These are phyloP conservation scores for Nigrograna mackinnonii DNA, from an alignment of 2,329 filamentous ascomycete genomes.

Conservation along the genomic window DNA sequence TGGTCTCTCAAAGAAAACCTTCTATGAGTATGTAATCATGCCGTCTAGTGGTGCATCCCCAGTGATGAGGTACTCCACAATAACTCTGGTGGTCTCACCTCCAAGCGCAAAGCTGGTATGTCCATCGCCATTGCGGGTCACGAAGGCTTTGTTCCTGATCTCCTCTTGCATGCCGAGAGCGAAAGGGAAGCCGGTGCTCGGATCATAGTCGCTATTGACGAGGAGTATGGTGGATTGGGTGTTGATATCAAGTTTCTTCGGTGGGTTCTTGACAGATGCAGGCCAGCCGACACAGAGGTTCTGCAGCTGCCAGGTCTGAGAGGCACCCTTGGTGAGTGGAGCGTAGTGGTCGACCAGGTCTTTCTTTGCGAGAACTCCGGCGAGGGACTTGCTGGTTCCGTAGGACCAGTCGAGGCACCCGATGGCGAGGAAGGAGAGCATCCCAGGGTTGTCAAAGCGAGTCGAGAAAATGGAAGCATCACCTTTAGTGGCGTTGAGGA, in stretches of 20 bases:
- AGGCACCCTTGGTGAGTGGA: slow-evolving; percentile 40
- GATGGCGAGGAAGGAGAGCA: slow-evolving; percentile 36
- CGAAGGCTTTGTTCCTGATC: slow-evolving; percentile 35
- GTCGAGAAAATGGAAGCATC: slow-evolving; percentile 42
- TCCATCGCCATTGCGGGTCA: slow-evolving; percentile 46
- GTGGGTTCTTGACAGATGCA: slow-evolving; percentile 38
- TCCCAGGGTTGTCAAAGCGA: slow-evolving; percentile 18
- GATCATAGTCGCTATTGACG: slow-evolving; percentile 46
- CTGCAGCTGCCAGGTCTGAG: slow-evolving; percentile 40
- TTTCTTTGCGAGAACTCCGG: slow-evolving; percentile 27
- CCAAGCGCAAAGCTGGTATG: slow-evolving; percentile 42
- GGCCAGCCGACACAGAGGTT: slow-evolving; percentile 48
- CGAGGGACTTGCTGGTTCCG: slow-evolving; percentile 13
- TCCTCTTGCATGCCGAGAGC: slow-evolving; percentile 31
- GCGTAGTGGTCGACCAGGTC: slow-evolving; percentile 31
- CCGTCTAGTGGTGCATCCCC: slow-evolving; percentile 29
- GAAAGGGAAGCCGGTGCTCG: slow-evolving; percentile 45
- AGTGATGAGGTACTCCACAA: slow-evolving; percentile 39
- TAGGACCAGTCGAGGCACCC: slow-evolving; percentile 45
- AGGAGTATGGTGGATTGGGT: slow-evolving; percentile 38
- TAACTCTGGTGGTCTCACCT: slow-evolving; percentile 35
- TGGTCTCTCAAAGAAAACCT: too few species aligned
- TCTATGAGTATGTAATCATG: slow-evolving; percentile 2
- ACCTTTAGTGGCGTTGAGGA: slow-evolving; percentile 35
- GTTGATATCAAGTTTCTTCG: slow-evolving; percentile 24